Percentiles rank a stretch among this genome's conserved stretches.
phyloP scores from a whole-genome alignment of 2,329 filamentous ascomycete genomes.

The Triangularia setosa region DNA sequence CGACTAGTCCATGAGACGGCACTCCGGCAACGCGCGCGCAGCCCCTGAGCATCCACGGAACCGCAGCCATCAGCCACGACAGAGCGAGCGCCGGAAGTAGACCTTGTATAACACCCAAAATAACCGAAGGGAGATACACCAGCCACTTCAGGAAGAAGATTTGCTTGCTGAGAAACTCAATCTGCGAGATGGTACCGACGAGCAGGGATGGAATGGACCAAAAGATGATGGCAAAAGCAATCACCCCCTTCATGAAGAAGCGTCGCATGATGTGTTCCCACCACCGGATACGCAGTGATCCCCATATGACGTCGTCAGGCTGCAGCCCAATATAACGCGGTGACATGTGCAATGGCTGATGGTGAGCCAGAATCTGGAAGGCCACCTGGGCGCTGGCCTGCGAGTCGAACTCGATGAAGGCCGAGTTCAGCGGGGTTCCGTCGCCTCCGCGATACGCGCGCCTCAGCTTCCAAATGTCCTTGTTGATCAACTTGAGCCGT shows the following conservation, averaged over 20 bases:
- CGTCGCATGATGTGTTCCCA: conserved; percentile 71
- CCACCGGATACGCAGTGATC: conserved; percentile 66
- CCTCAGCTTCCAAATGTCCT: conserved; percentile 42
- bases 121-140: conserved; percentile 58
- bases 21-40: conserved; percentile 68
- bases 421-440: conserved; percentile 61
- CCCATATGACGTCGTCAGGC: conserved; percentile 82
- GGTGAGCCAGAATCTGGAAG: conserved; percentile 77
- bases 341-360: conserved; percentile 77
- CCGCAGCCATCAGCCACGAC: conserved; percentile 75
- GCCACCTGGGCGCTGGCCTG: conserved; percentile 82
- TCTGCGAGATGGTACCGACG: conserved; percentile 81
- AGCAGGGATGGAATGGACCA: conserved; percentile 75
- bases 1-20: conserved; percentile 66
- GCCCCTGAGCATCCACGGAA: conserved; percentile 72
- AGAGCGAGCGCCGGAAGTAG: conserved; percentile 76
- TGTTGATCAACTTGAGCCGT: conserved; percentile 48
- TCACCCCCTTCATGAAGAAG: conserved; percentile 59
- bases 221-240: conserved; percentile 75
- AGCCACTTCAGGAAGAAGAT: conserved; percentile 73
- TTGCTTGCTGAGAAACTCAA: conserved; percentile 61
- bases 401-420: conserved; percentile 88
- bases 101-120: conserved; percentile 78
- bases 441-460: conserved; percentile 61
- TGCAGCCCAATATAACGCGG: conserved; percentile 79